Base-by-base conservation (phyloP, 345 rosid species). In the Gossypium rotundifolium region DNA sequence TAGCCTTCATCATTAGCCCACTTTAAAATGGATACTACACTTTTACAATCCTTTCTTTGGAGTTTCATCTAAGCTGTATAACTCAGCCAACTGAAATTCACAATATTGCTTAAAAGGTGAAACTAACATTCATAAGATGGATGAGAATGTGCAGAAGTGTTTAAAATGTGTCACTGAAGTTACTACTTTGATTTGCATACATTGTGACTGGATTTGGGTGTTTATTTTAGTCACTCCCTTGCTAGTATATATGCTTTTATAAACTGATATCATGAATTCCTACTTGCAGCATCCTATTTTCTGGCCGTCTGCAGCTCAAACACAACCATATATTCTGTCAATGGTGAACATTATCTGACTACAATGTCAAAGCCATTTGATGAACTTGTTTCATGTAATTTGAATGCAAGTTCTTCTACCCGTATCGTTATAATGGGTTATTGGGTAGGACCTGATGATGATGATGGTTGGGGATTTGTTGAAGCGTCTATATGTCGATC, bases 391-490 rank as follows among this genome's bases (percentile, higher is more conserved):
- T 65, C 80, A 73, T 83, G 77, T 79, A 73, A 40, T 73, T 74
- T 69, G 80, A 74, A 48, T 71, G 75, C 72, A 74, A 79, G 83
- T 79, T 81, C 84, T 65, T 82, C 82, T 80, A 77, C 74, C 74
- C 66, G 11, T 67, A 75, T 59, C 25, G 78, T 29, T 62, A 75
- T 87, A 61, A 67, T 76, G 71, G 97, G 93, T 75, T 89, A 78
- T 77, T 89, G 97, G 97, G 83, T 85, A 29, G 91, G 92, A 67
- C 97, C 91, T 18, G 93, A 91, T 81, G 69, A 78, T 58, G 91
- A 91, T 40, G 93, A 91, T 80, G 93, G 90, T 65, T 86, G 97
- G 85, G 97, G 93, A 75, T 83, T 73, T 80, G 83, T 91, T 59
- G 88, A 89, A 83, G 94, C 88, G 65, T 88, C 75, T 44, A 54